Base-by-base conservation (phyloP, 495 filamentous ascomycete genomes). In the Sphaerosporella brunnea region DNA sequence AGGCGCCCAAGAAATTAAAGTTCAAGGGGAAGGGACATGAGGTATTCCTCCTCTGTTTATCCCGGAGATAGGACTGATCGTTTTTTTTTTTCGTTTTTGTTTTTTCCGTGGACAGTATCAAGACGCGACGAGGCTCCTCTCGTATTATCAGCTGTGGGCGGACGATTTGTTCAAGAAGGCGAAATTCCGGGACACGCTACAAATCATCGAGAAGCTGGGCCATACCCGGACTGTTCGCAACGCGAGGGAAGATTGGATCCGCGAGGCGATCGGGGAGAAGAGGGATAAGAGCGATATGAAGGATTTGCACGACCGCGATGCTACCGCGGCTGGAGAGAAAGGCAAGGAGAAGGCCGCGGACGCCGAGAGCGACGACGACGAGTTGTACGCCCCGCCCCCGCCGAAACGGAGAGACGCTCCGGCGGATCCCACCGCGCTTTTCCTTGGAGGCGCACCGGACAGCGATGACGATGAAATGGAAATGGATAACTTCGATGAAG, bases 1-100 rank as follows among this genome's bases (percentile, higher is more conserved):
- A 74, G 55, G 75, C 82, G 2, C 79, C 74, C 41, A 73, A 75
- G 45, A 73, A 74, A 10, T 64, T 97, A 20, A 82, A 71, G 53
- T 78, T 94, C 50, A 90, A 83, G 60, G 90, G 90, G 23, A 96
- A 93, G 67, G 87, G 86, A 5, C 81, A 95, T 58, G 90, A 95
- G 71, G 85, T 90, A 65, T 24, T 36, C 13, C 21, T 19, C 36
- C 4, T 4, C 28, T 32, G 28, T 5, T 13, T 32, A 32, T 13
- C 5, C 28, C 28, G 28, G 28, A 13, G 28, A 32, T 32, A 32
- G 5, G n/a, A n/a, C n/a, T n/a, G n/a, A n/a, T n/a, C n/a, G n/a
- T n/a, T n/a, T n/a, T 19, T 32, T 38, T n/a, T n/a, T n/a, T n/a
- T n/a, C n/a, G n/a, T n/a, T n/a, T n/a, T n/a, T n/a, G n/a, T n/a